These are phyloP conservation scores for Nakazawaea anatomiae DNA, from an alignment of 805 yeast species.

Conservation along the genomic window DNA sequence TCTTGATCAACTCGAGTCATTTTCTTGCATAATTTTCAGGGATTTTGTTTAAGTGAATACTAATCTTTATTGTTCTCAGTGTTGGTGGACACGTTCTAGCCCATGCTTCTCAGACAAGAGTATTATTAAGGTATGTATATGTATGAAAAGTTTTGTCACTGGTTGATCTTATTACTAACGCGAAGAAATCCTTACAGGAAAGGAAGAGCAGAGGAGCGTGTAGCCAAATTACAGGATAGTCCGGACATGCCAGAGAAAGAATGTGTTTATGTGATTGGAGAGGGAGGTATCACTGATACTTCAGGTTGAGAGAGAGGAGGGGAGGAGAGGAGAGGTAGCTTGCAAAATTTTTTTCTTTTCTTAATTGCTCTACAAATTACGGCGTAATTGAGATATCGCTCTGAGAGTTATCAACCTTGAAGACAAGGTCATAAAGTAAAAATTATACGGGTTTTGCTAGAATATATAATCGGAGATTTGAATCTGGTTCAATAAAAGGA, in stretches of 20 bases:
- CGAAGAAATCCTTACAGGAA: slow-evolving; percentile 32
- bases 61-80: slow-evolving; percentile 12
- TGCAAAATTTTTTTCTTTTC: neutral
- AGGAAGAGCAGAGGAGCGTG: slow-evolving; percentile 77
- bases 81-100: slow-evolving; percentile 82
- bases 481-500: no score
- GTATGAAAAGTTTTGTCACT: neutral
- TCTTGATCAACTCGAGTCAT: no score
- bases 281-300: slow-evolving; percentile 60
- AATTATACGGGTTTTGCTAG: no score
- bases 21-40: neutral
- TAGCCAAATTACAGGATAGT: slow-evolving; percentile 73
- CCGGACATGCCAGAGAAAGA: slow-evolving; percentile 82
- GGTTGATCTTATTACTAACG: neutral
- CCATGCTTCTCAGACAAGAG: slow-evolving; percentile 75
- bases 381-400: no score
- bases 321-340: neutral
- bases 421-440: no score
- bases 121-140: slow-evolving; percentile 35
- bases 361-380: no score
- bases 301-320: neutral
- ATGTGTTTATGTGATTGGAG: slow-evolving; percentile 66
- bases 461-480: no score
- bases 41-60: neutral
- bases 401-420: no score